These are phyloP conservation scores for Lecanicillium sp. DNA, from an alignment of 2,329 filamentous ascomycete genomes.

Conservation along the genomic window DNA sequence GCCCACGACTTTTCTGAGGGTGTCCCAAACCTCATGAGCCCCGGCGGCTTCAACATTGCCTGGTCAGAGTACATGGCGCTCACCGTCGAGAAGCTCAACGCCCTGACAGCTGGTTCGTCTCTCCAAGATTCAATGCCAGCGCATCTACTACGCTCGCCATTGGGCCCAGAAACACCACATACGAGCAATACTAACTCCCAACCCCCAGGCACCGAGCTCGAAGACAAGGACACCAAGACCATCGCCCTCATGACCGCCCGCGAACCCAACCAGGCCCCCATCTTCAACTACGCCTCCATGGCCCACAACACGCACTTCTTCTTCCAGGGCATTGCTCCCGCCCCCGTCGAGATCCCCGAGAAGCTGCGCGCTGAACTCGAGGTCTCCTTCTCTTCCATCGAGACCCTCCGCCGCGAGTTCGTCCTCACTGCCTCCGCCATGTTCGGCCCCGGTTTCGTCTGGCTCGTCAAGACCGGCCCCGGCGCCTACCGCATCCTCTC, in stretches of 20 bases:
- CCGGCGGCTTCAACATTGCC: slow-evolving; percentile 64
- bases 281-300: slow-evolving; percentile 97
- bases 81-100: slow-evolving; percentile 71
- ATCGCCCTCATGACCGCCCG: slow-evolving; percentile 73
- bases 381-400: slow-evolving; percentile 71
- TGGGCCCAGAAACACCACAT: background rate
- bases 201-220: slow-evolving; percentile 55
- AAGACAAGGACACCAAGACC: slow-evolving; percentile 55
- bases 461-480: slow-evolving; percentile 65
- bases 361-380: slow-evolving; percentile 55
- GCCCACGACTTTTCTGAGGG: slow-evolving; percentile 42
- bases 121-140: background rate
- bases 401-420: slow-evolving; percentile 76
- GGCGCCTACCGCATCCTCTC: slow-evolving; percentile 62
- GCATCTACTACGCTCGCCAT: background rate
- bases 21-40: slow-evolving; percentile 65
- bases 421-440: slow-evolving; percentile 76
- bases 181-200: slow-evolving; percentile 1
- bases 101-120: slow-evolving; percentile 61
- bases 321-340: slow-evolving; percentile 52
- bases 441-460: slow-evolving; percentile 97
- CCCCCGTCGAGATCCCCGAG: slow-evolving; percentile 47
- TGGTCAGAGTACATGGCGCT: slow-evolving; percentile 78
- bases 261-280: slow-evolving; percentile 66
- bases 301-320: slow-evolving; percentile 87